Percentiles rank a stretch among this genome's conserved stretches.
These are phyloP conservation scores for Blastomyces gilchristii DNA, from an alignment of 2,329 filamentous ascomycete genomes.

Conservation along the genomic window DNA sequence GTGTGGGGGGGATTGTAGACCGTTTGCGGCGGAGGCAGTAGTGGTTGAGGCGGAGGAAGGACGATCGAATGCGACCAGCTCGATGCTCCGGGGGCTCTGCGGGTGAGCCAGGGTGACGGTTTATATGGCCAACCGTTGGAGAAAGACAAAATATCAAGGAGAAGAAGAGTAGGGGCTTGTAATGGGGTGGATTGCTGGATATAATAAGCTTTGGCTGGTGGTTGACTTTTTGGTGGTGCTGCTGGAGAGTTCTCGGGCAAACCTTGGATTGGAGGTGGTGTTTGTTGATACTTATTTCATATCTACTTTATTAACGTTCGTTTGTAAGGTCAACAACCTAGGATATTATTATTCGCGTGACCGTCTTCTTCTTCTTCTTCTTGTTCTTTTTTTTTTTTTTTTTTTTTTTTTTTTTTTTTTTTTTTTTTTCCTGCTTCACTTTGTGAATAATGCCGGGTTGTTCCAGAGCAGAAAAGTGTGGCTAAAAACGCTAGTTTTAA, in stretches of 20 bases:
- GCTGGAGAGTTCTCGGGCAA: neutral
- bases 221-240: neutral
- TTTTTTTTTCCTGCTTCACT: no score
- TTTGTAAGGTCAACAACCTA: neutral
- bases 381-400: no score
- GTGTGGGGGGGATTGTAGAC: neutral
- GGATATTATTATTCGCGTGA: neutral
- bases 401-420: no score
- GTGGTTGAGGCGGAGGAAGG: neutral
- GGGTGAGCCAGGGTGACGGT: conserved; percentile 14
- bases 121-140: neutral
- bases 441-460: neutral
- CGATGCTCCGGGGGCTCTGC: conserved; percentile 11
- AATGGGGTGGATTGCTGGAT: no score
- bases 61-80: conserved; percentile 16
- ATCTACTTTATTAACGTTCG: neutral
- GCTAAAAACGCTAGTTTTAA: neutral
- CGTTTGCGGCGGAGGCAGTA: neutral
- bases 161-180: neutral
- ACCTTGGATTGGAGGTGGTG: neutral
- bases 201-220: neutral
- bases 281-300: no score
- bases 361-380: neutral
- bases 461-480: neutral
- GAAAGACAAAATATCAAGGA: neutral